These are phyloP conservation scores for Termitomyces sp. DNA, from an alignment of 768 basidiomycete species.

Conservation along the genomic window DNA sequence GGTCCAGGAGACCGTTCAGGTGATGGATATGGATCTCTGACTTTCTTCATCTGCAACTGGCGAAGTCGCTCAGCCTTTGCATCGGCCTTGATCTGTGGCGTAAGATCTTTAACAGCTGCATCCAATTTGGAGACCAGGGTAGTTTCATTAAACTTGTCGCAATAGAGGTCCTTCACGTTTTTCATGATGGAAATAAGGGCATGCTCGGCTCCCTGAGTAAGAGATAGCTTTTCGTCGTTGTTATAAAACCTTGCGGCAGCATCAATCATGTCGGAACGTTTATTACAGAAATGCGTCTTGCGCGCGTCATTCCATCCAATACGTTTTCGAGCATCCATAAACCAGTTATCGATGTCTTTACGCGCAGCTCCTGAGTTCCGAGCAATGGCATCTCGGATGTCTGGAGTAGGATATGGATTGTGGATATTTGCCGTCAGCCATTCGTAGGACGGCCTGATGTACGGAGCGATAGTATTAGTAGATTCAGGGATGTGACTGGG, in stretches of 20 bases:
- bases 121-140: conserved; percentile 20
- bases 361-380: conserved; percentile 14
- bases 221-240: conserved; percentile 12
- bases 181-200: background rate
- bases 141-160: conserved; percentile 15
- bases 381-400: conserved; percentile 25
- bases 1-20: conserved; percentile 13
- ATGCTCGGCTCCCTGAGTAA: conserved; percentile 7
- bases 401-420: conserved; percentile 46
- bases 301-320: conserved; percentile 51
- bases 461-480: background rate
- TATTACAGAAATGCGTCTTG: conserved; percentile 26
- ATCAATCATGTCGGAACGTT: conserved; percentile 28
- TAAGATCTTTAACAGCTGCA: conserved; percentile 25
- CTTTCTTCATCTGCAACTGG: background rate
- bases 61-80: conserved; percentile 7
- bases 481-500: background rate
- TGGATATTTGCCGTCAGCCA: conserved; percentile 47
- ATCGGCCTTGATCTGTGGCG: conserved; percentile 13
- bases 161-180: conserved; percentile 17
- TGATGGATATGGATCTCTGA: conserved; percentile 14
- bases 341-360: conserved; percentile 43
- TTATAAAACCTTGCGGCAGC: conserved; percentile 34
- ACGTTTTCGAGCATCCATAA: conserved; percentile 40
- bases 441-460: conserved; percentile 16